These are phyloP conservation scores for Russula abietina DNA, from an alignment of 768 basidiomycete species.

Conservation along the genomic window DNA sequence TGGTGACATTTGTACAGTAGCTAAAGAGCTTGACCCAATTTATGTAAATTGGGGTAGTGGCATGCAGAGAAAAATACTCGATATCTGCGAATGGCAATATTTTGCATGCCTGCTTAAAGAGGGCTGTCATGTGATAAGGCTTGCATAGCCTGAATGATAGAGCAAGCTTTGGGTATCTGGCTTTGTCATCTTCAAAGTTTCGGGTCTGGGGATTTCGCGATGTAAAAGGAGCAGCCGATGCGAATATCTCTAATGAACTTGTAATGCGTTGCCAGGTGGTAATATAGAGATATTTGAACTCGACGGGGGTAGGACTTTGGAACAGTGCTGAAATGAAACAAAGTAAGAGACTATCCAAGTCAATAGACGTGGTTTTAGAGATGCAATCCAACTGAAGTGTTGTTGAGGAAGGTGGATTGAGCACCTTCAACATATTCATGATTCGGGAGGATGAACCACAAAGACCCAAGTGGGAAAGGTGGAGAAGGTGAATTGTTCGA, in stretches of 20 bases:
- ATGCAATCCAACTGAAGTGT: not conserved
- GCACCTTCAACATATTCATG: slow-evolving; percentile 1
- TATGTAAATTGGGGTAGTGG: not conserved
- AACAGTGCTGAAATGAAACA: slow-evolving; percentile 1
- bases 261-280: not conserved
- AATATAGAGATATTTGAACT: not conserved
- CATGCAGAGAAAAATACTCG: slow-evolving; percentile 5
- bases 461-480: slow-evolving; percentile 2
- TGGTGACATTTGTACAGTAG: slow-evolving; percentile 5
- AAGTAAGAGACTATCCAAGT: not conserved
- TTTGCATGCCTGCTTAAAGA: not conserved
- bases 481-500: slow-evolving; percentile 3
- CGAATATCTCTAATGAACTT: not conserved
- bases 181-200: not conserved
- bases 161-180: not conserved
- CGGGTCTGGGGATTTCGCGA: not conserved
- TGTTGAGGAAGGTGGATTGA: not conserved
- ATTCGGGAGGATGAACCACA: slow-evolving; percentile 1
- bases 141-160: not conserved
- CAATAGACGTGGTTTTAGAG: not conserved
- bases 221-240: not conserved
- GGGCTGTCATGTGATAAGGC: not conserved
- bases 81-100: not conserved
- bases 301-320: not conserved
- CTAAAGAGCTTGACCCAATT: slow-evolving; percentile 6